phyloP scores from a whole-genome alignment of 2,329 filamentous ascomycete genomes.

The Cercospora beticola region DNA sequence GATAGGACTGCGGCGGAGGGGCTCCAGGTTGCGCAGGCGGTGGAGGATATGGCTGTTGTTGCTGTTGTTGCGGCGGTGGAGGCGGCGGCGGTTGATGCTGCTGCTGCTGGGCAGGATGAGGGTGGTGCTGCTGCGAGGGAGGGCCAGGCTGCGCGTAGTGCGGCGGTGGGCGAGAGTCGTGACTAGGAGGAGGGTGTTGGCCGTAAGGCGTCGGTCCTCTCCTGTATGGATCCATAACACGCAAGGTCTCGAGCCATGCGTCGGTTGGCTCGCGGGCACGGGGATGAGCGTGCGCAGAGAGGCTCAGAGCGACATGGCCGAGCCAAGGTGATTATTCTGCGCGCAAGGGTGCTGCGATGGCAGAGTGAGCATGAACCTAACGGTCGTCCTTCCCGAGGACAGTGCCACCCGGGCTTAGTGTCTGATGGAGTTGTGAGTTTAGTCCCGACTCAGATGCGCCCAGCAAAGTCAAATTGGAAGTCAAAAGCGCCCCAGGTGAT shows the following conservation, averaged over 20 bases:
- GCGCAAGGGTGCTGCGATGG: slow-evolving; percentile 12
- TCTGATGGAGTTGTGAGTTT: not conserved
- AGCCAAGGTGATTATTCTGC: slow-evolving; percentile 9
- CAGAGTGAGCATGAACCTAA: slow-evolving; percentile 11
- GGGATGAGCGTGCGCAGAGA: slow-evolving; percentile 25
- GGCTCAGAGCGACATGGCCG: slow-evolving; percentile 11
- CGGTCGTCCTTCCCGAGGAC: slow-evolving; percentile 11
- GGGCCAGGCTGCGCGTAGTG: slow-evolving; percentile 16
- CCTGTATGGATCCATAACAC: slow-evolving; percentile 28
- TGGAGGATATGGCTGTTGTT: slow-evolving; percentile 20
- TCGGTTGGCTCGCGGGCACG: slow-evolving; percentile 27
- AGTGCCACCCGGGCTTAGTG: slow-evolving; percentile 6
- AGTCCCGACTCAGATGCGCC: not conserved
- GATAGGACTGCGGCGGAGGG: slow-evolving; percentile 20
- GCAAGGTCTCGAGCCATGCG: slow-evolving; percentile 20
- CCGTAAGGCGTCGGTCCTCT: slow-evolving; percentile 21
- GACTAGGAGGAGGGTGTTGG: slow-evolving; percentile 10
- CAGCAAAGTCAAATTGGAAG: not conserved
- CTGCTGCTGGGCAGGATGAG: slow-evolving; percentile 15
- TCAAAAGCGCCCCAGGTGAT: not conserved
- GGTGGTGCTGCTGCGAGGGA: slow-evolving; percentile 17
- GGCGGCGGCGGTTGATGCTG: slow-evolving; percentile 11
- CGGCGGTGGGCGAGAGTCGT: slow-evolving; percentile 14
- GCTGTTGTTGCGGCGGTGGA: slow-evolving; percentile 21
- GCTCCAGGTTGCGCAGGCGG: slow-evolving; percentile 23